A percentile compares a stretch with the other conserved stretches of the same genome.
Conservation (phyloP, 2,329 filamentous ascomycete species). For the Dactylellina haptotyla region DNA sequence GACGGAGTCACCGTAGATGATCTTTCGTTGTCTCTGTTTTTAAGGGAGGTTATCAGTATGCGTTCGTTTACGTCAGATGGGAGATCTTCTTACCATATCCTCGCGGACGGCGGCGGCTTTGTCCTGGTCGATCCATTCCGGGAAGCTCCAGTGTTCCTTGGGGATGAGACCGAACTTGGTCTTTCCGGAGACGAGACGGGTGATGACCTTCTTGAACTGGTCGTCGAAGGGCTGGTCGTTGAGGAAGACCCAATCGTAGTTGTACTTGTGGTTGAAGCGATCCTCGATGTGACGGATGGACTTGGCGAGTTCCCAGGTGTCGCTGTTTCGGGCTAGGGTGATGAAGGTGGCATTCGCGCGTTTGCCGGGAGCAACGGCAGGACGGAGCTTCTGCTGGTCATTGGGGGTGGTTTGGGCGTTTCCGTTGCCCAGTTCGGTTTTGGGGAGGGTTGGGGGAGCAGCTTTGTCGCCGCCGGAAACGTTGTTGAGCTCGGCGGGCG, state of each 20-base stretch:
- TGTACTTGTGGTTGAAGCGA: conserved; percentile 94
- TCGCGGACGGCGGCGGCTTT: conserved; percentile 89
- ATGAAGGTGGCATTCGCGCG: conserved; percentile 98
- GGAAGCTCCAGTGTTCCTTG: conserved; percentile 96
- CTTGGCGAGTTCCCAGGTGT: conserved; percentile 95
- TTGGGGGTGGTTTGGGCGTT: conserved; percentile 55
- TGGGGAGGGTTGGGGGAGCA: conserved; percentile 47
- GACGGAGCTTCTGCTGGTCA: conserved; percentile 54
- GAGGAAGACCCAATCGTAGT: conserved; percentile 99
- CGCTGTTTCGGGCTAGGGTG: conserved; percentile 88
- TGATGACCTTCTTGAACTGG: conserved; percentile 90
- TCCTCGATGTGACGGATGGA: conserved; percentile 97
- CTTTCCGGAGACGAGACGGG: conserved; percentile 87
- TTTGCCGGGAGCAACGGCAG: conserved; percentile 55
- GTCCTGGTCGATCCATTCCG: conserved; percentile 92
- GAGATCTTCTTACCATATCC: conserved; percentile 75
- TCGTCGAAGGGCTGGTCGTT: conserved; percentile 96
- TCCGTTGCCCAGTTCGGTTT: conserved; percentile 38
- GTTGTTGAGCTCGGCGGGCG: conserved; percentile 1
- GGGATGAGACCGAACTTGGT: conserved; percentile 91
- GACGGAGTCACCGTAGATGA: conserved; percentile 97
- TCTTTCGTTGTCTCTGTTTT: conserved; percentile 73
- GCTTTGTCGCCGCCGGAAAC: conserved; percentile 33
- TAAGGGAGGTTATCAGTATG: neutral
- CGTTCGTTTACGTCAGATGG: neutral